These are phyloP conservation scores for Claviceps humidiphila DNA, from an alignment of 2,329 filamentous ascomycete genomes.

Conservation along the genomic window DNA sequence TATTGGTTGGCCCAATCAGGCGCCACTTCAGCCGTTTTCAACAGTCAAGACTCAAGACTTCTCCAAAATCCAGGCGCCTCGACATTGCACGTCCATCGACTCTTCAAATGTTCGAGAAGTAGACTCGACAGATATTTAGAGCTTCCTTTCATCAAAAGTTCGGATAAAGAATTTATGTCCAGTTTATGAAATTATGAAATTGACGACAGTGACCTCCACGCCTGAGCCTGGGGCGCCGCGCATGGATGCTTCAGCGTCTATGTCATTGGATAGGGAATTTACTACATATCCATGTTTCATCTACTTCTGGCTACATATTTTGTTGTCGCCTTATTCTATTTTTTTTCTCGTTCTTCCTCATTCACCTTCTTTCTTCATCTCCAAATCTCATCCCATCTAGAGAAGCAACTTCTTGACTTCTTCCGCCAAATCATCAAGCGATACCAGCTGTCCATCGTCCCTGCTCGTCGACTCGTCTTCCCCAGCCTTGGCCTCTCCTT, in stretches of 20 bases:
- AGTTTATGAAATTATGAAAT: background rate
- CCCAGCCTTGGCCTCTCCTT: slow-evolving; percentile 55
- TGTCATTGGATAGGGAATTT: background rate
- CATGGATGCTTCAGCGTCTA: background rate
- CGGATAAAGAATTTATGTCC: background rate
- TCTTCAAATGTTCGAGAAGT: background rate
- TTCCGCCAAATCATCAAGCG: slow-evolving; percentile 45
- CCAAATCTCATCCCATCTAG: background rate
- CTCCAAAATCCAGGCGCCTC: background rate
- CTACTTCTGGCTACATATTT: too few relatives aligned
- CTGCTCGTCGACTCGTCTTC: slow-evolving; percentile 85
- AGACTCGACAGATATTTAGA: too few relatives aligned
- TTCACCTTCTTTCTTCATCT: background rate
- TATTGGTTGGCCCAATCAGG: slow-evolving; percentile 21
- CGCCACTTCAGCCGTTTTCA: slow-evolving; percentile 3
- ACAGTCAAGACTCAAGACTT: background rate
- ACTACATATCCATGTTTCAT: too few relatives aligned
- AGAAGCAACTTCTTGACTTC: slow-evolving; percentile 39
- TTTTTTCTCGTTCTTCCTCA: background rate
- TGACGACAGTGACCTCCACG: background rate
- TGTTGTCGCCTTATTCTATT: background rate
- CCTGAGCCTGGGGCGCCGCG: background rate
- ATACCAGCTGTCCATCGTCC: slow-evolving; percentile 60
- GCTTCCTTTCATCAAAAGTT: background rate
- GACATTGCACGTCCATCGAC: background rate